Base-by-base conservation (phyloP, 768 basidiomycete species). In the Auricularia cornea region DNA sequence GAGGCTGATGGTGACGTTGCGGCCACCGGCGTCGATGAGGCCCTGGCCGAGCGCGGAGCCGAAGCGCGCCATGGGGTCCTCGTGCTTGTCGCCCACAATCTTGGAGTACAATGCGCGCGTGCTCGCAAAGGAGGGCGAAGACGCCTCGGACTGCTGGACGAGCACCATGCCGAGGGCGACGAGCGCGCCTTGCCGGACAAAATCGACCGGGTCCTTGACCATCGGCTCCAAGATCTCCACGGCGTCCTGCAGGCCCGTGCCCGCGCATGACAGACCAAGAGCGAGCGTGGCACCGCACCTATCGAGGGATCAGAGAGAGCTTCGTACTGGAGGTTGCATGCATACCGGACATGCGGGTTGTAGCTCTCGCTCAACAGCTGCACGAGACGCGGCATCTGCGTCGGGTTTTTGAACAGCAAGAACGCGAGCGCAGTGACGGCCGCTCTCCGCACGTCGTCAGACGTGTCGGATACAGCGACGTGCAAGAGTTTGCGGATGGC, bases 61-160 rank as follows among this genome's bases (percentile, higher is more conserved):
- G 72, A 98, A 98, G 62, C 95, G 91, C 32, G 97, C 95, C 89
- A 98, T 93, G 6, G 95, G 92, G 72, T 99, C 97, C 77, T 98
- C 97, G 72, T 98, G 97, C 76, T 98, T 98, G 80, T 99, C 94
- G 6, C 84, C 81, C 63, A 97, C 84, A 44, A 98, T 90, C 76
- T 94, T 96, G 67, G 82, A 79, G 73, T 96, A 97, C 8, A 92
- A 81, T n/a, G 88, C 81, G 32, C 97, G 89, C 12, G 85, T 90
- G 1, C 89, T 78, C 2, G 88, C 84, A 64, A 92, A 79, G 12
- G 92, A 92, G 12, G 93, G 86, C 11, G 90, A 89, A 1, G 90
- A 87, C 0, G 92, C 88, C 71, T 98, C 95, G 48, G 93, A 94
- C 70, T 98, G 96, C 70, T 98, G 91, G 41, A 98, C 91, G 38